Evolutionary conservation across 148 eudicot species (phyloP), one percentile per base, ranked within the genome.

Genomic region (Silene latifolia): DNA sequence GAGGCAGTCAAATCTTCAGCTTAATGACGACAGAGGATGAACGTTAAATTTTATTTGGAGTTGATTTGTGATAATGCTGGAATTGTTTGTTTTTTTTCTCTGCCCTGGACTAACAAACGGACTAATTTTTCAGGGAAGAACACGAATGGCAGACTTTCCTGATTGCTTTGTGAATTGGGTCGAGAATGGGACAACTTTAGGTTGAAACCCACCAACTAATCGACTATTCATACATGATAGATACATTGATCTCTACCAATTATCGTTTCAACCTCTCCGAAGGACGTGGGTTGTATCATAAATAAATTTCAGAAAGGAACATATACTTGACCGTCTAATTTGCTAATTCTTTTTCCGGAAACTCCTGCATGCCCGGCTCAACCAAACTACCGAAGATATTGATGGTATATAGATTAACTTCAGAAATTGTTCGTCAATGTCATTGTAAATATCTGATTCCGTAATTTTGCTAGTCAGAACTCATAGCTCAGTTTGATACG

Each of bases 101-200:
- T n/a, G n/a, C n/a, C n/a, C n/a, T n/a, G n/a, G n/a, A n/a, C 58
- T 14, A 8, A 24, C 73, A 6, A 19, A 29, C 70, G 73, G 13
- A 7, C 8, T 9, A 19, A 74, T 27, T 48, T 18, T 77, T 12
- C 72, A 86, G 86, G 86, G 77, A 25, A 83, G 72, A 78, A 77
- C 44, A 27, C 83, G 71, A 44, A 57, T 67, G 51, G 70, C 70
- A 17, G 89, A 81, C 58, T 90, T 35, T 82, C 80, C 91, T 8
- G 90, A 85, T 8, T 73, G 77, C 56, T 91, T 93, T 68, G 79
- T 71, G 29, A 76, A 82, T 2, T 91, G 97, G 98, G 92, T 92
- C 23, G 87, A 68, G 61, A 58, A 82, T 76, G 97, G 94, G 58
- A 79, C 89, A 64, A 84, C 82, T 72, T 74, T 88, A 69, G 83